phyloP scores from a whole-genome alignment of 2,329 filamentous ascomycete genomes.

The Aspergillus pseudotamarii region DNA sequence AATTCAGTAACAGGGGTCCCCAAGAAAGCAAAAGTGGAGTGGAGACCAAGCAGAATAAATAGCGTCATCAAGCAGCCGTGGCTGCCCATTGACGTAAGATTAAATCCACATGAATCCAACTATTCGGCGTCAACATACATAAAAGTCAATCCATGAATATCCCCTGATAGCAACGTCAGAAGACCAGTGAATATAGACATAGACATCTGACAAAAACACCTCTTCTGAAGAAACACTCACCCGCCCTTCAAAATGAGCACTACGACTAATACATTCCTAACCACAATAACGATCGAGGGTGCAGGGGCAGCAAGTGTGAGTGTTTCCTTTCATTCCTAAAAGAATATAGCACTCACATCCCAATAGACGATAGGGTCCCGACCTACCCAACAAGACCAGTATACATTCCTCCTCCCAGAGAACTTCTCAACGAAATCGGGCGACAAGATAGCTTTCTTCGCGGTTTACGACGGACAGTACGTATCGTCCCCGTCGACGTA shows the following conservation, averaged over 20 bases:
- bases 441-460: conserved; percentile 10
- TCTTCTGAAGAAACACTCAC: background rate
- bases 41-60: background rate
- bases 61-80: background rate
- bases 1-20: background rate
- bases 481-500: background rate
- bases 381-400: conserved; percentile 12
- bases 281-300: background rate
- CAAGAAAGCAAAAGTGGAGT: background rate
- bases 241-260: background rate
- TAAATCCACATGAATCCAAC: background rate
- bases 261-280: background rate
- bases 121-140: background rate
- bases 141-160: background rate
- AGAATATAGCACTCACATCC: background rate
- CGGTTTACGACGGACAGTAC: conserved; percentile 15
- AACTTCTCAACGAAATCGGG: background rate
- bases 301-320: background rate
- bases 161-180: background rate
- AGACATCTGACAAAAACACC: background rate
- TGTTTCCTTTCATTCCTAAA: too few relatives aligned
- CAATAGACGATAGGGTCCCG: conserved; percentile 4
- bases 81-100: background rate
- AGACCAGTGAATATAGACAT: background rate
- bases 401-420: conserved; percentile 1